Evolutionary conservation across 495 filamentous ascomycete genomes (phyloP).

Genomic region (Collariella sp.): DNA sequence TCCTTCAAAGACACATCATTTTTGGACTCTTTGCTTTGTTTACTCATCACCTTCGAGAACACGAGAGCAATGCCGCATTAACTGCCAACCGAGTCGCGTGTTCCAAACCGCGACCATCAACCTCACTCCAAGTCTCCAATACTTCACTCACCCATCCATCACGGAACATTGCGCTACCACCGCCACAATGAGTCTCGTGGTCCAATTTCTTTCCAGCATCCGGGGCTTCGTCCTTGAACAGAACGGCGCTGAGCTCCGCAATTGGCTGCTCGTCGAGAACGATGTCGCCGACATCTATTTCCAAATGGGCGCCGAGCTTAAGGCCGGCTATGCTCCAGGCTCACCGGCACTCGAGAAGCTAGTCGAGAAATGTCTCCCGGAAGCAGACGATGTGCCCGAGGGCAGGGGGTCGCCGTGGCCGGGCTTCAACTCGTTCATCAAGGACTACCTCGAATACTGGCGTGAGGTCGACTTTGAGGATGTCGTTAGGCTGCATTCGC

Average conservation of each 20-base stretch:
- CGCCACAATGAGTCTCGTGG: conserved; percentile 29
- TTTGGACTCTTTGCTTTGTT: not conserved
- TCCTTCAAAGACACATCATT: not conserved
- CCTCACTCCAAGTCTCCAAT: not conserved
- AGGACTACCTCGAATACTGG: conserved; percentile 69
- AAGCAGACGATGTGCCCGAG: conserved; percentile 39
- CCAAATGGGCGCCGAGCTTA: conserved; percentile 58
- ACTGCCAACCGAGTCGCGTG: not conserved
- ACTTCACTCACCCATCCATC: not conserved
- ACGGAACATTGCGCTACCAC: not conserved
- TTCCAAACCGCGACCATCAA: not conserved
- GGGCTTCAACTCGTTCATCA: conserved; percentile 66
- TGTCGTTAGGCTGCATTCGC: conserved; percentile 63
- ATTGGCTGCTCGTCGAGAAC: conserved; percentile 40
- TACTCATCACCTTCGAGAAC: not conserved
- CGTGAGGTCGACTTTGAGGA: conserved; percentile 69
- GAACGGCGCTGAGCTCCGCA: conserved; percentile 34
- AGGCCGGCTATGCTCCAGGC: conserved; percentile 44
- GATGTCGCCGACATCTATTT: conserved; percentile 51
- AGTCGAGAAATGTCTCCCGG: conserved; percentile 49
- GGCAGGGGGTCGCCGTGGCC: conserved; percentile 57
- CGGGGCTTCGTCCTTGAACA: conserved; percentile 31
- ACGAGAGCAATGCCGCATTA: not conserved
- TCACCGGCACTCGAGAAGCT: conserved; percentile 49
- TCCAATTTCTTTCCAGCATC: conserved; percentile 35